Conservation (phyloP, 2,329 filamentous ascomycete species). For the Microdochium bolleyi region DNA sequence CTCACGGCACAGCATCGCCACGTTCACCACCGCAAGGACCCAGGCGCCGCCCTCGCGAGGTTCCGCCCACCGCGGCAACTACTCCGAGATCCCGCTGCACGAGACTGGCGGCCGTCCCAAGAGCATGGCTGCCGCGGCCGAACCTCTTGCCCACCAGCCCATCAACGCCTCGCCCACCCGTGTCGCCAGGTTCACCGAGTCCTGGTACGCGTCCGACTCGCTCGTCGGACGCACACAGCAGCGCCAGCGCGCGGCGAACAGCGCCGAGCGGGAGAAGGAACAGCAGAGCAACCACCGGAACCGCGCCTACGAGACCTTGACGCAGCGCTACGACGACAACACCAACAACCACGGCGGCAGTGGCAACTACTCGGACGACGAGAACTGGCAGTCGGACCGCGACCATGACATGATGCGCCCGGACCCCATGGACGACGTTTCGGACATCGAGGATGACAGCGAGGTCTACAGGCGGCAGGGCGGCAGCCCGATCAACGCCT, state of each 20-base stretch:
- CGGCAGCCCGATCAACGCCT: slow-evolving; percentile 13
- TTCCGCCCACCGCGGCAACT: slow-evolving; percentile 32
- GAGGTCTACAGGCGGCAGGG: slow-evolving; percentile 11
- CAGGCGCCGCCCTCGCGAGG: slow-evolving; percentile 25
- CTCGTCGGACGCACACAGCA: slow-evolving; percentile 46
- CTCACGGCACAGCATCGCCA: slow-evolving; percentile 29
- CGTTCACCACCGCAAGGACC: slow-evolving; percentile 36
- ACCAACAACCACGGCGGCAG: slow-evolving; percentile 15
- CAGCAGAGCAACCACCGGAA: slow-evolving; percentile 1
- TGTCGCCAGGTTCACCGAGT: slow-evolving; percentile 40
- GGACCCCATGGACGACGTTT: slow-evolving; percentile 19
- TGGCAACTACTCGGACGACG: slow-evolving; percentile 11
- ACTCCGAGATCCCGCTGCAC: slow-evolving; percentile 39
- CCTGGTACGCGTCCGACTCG: slow-evolving; percentile 46
- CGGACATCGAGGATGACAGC: slow-evolving; percentile 32
- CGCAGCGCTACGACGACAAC: slow-evolving; percentile 31
- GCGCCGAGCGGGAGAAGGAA: slow-evolving; percentile 14
- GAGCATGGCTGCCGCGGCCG: slow-evolving; percentile 7
- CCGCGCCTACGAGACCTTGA: slow-evolving; percentile 36
- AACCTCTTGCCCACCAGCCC: slow-evolving; percentile 11
- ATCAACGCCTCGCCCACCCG: slow-evolving; percentile 25
- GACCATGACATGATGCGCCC: slow-evolving; percentile 11
- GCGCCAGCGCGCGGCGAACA: slow-evolving; percentile 34
- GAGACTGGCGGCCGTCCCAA: slow-evolving; percentile 23
- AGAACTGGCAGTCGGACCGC: slow-evolving; percentile 7